phyloP scores from a whole-genome alignment of 768 basidiomycete genomes.

The Kwoniella dendrophila region DNA sequence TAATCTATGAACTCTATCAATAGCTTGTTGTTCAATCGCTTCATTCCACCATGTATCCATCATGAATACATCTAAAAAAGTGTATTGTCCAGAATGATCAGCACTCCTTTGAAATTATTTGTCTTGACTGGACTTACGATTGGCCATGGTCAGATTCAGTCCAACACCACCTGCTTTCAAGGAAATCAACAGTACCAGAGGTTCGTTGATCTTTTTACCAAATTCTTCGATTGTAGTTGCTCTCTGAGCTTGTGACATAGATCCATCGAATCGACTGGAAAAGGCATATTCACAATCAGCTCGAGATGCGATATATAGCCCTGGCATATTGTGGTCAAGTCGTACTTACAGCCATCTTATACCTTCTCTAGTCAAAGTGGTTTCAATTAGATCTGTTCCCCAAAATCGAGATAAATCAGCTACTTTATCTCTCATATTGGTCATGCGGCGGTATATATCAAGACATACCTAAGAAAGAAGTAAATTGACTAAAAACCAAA shows the following conservation, averaged over 20 bases:
- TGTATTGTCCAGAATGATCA: background rate
- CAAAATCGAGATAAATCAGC: background rate
- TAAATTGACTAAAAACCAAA: constrained; percentile 56
- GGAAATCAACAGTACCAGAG: constrained; percentile 63
- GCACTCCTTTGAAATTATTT: background rate
- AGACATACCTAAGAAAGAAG: constrained; percentile 48
- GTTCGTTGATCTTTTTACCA: constrained; percentile 67
- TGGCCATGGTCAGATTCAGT: constrained; percentile 66
- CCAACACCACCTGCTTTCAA: constrained; percentile 82
- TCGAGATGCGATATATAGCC: background rate
- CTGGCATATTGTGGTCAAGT: background rate
- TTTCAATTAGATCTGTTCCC: constrained; percentile 51
- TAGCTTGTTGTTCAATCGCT: constrained; percentile 55
- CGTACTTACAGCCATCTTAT: constrained; percentile 48
- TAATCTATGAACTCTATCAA: constrained; percentile 53
- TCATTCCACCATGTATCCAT: constrained; percentile 56
- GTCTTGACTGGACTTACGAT: constrained; percentile 34
- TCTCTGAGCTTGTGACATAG: constrained; percentile 83
- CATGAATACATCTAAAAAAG: constrained; percentile 49
- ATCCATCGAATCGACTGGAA: constrained; percentile 78
- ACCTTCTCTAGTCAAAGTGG: constrained; percentile 48
- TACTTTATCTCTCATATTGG: background rate
- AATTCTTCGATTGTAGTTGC: constrained; percentile 76
- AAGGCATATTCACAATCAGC: background rate
- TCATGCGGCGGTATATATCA: background rate